These are phyloP conservation scores for Candida smagusa DNA, from an alignment of 1,139 yeast species.

Conservation along the genomic window DNA sequence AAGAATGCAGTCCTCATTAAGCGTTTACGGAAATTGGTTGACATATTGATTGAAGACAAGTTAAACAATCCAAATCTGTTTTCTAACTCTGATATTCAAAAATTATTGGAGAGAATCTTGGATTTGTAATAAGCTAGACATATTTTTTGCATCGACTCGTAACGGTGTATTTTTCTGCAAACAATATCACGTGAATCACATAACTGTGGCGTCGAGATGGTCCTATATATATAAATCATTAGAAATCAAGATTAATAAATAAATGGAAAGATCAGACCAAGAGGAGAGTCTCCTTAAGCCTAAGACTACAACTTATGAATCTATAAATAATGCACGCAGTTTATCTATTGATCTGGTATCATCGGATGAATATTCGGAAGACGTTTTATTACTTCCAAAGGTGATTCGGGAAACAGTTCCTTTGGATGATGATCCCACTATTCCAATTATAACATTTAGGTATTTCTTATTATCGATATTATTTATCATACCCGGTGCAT, in stretches of 20 bases:
- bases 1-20: slow-evolving; percentile 85
- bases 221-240: no score
- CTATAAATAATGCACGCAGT: no score
- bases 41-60: slow-evolving; percentile 60
- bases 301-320: no score
- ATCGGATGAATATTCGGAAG: slow-evolving; percentile 10
- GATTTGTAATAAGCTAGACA: slow-evolving; percentile 2
- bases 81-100: slow-evolving; percentile 10
- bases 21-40: slow-evolving; percentile 62
- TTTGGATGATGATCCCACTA: slow-evolving; percentile 31
- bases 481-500: slow-evolving; percentile 47
- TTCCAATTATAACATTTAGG: slow-evolving; percentile 40
- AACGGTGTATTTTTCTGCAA: no score
- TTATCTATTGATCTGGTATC: no score
- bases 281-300: no score
- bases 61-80: slow-evolving; percentile 24
- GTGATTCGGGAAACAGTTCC: slow-evolving; percentile 34
- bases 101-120: slow-evolving; percentile 9
- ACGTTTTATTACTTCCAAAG: slow-evolving; percentile 23
- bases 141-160: not conserved
- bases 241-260: no score
- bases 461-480: slow-evolving; percentile 35
- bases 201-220: not conserved
- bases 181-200: no score
- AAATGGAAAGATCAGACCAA: no score